phyloP scores from a whole-genome alignment of 2,329 filamentous ascomycete genomes.

The Purpureocillium takamizusanense region DNA sequence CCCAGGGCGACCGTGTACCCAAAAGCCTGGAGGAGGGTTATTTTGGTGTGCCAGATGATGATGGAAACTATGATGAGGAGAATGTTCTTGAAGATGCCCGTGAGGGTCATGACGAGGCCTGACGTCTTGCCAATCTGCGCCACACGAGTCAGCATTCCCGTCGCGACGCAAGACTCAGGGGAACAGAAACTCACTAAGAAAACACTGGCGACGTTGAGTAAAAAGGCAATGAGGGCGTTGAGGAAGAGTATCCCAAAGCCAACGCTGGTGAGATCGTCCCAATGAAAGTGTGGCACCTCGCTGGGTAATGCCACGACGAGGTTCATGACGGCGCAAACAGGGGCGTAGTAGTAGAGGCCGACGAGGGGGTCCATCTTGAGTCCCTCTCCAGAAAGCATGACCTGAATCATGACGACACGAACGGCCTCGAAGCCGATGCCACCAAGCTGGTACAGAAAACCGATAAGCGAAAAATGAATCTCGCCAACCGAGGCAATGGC shows the following conservation, averaged over 20 bases:
- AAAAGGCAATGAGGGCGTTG: constrained; percentile 72
- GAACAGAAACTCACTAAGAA: constrained; percentile 62
- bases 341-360: constrained; percentile 83
- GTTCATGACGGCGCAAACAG: constrained; percentile 77
- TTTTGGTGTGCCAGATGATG: constrained; percentile 66
- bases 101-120: constrained; percentile 75
- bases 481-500: constrained; percentile 49
- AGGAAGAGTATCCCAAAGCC: constrained; percentile 58
- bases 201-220: constrained; percentile 77
- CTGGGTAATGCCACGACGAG: constrained; percentile 57
- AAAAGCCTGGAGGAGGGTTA: constrained; percentile 62
- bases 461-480: constrained; percentile 57
- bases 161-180: background rate
- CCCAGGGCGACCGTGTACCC: constrained; percentile 64
- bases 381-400: constrained; percentile 65
- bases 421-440: constrained; percentile 76
- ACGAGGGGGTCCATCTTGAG: constrained; percentile 84
- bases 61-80: constrained; percentile 70
- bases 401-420: constrained; percentile 77
- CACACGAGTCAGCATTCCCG: background rate
- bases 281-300: constrained; percentile 59
- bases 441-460: constrained; percentile 61
- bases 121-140: constrained; percentile 78
- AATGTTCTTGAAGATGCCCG: constrained; percentile 81
- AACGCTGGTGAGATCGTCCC: constrained; percentile 55